Conservation (phyloP, 805 yeast species). For the Wickerhamia fluorescens region DNA sequence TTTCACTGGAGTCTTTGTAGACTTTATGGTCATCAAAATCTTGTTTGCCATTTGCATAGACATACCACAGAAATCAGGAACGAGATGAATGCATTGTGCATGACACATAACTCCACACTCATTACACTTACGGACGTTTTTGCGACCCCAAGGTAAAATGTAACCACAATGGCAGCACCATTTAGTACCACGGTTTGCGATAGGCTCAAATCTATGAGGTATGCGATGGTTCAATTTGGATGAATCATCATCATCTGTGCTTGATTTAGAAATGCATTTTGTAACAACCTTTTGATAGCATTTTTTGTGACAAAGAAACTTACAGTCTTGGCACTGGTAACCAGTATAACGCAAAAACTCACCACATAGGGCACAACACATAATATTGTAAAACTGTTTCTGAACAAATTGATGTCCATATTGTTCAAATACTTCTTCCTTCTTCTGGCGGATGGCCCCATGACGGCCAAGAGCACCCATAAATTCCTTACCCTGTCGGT, state of each 20-base stretch:
- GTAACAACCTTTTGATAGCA: constrained; percentile 78
- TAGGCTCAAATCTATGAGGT: constrained; percentile 94
- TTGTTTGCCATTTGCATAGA: constrained; percentile 94
- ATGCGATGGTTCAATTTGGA: constrained; percentile 88
- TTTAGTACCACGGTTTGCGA: constrained; percentile 87
- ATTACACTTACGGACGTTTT: constrained; percentile 84
- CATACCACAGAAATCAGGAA: constrained; percentile 99
- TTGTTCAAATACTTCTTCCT: constrained; percentile 84
- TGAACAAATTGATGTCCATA: constrained; percentile 97
- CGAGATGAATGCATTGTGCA: constrained; percentile 83
- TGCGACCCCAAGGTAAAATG: constrained; percentile 89
- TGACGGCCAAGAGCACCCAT: constrained; percentile 65
- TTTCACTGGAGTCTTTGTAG: constrained; percentile 38
- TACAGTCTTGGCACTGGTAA: constrained; percentile 79
- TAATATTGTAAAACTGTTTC: constrained; percentile 89
- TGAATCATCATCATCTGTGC: constrained; percentile 66
- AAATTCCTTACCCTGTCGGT: constrained; percentile 29
- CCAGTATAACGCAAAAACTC: constrained; percentile 88
- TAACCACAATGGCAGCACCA: constrained; percentile 99
- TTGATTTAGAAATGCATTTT: constrained; percentile 73
- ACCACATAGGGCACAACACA: constrained; percentile 97
- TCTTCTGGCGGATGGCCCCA: constrained; percentile 94
- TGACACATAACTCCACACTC: constrained; percentile 96
- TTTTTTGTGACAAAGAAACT: constrained; percentile 71
- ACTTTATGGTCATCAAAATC: constrained; percentile 75